Conservation (phyloP, 345 rosid genomes). For the Draba incana region DNA sequence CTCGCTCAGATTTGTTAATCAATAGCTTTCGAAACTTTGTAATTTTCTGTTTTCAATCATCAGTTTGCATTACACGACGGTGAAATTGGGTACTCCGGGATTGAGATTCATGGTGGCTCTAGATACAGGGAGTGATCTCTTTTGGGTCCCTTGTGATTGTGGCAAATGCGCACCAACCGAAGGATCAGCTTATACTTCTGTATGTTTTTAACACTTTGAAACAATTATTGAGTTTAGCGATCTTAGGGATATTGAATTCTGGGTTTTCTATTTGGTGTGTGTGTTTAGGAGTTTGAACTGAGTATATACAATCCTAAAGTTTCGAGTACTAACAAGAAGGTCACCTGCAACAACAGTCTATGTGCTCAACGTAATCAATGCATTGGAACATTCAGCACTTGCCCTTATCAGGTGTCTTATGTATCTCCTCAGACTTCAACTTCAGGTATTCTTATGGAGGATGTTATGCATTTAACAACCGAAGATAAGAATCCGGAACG, state of each 20-base stretch:
- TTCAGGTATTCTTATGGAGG: conserved; percentile 75
- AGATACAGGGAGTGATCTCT: conserved; percentile 86
- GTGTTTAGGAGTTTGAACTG: conserved; percentile 65
- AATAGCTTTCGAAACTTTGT: background rate
- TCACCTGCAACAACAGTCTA: conserved; percentile 68
- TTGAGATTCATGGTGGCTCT: conserved; percentile 89
- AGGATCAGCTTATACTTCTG: conserved; percentile 63
- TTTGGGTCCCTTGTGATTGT: conserved; percentile 94
- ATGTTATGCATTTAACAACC: conserved; percentile 70
- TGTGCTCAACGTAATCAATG: conserved; percentile 67
- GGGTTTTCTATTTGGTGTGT: background rate
- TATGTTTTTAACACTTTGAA: conserved; percentile 39
- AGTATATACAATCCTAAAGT: conserved; percentile 67
- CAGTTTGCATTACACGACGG: conserved; percentile 89
- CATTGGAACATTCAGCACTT: conserved; percentile 68
- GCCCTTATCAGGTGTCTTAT: conserved; percentile 79
- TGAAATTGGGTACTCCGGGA: conserved; percentile 83
- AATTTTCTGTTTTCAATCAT: conserved; percentile 7
- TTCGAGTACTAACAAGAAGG: conserved; percentile 76
- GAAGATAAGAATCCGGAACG: conserved; percentile 52
- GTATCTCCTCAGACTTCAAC: conserved; percentile 87
- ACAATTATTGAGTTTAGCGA: conserved; percentile 11
- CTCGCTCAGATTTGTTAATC: background rate
- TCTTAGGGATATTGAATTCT: background rate
- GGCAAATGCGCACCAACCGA: conserved; percentile 70